These are phyloP conservation scores for Diutina ranongensis DNA, from an alignment of 1,139 yeast species.

Conservation along the genomic window DNA sequence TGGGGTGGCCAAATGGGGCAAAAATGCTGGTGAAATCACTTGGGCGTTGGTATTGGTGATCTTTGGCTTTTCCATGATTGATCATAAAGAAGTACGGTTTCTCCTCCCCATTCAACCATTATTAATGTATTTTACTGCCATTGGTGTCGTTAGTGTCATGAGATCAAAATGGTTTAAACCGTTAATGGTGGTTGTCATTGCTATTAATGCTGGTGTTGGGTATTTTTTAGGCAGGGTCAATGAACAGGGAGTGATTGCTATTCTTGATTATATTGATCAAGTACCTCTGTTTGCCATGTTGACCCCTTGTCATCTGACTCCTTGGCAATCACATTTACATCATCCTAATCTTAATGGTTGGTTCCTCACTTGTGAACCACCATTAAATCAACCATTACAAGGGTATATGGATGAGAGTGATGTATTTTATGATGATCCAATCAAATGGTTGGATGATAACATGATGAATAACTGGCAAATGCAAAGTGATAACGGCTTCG, in stretches of 20 bases:
- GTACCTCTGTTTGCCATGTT: slow-evolving; percentile 59
- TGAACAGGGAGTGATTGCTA: slow-evolving; percentile 76
- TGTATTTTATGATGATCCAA: slow-evolving; percentile 59
- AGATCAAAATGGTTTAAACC: slow-evolving; percentile 14
- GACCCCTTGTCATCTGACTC: slow-evolving; percentile 96
- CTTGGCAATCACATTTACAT: slow-evolving; percentile 84
- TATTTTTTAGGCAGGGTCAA: slow-evolving; percentile 50
- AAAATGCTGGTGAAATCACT: slow-evolving; percentile 7
- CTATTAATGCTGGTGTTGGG: slow-evolving; percentile 33
- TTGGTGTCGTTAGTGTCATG: slow-evolving; percentile 7
- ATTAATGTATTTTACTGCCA: slow-evolving; percentile 7
- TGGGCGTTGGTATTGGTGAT: slow-evolving; percentile 23
- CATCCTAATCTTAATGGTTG: slow-evolving; percentile 39
- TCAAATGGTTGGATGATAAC: slow-evolving; percentile 19
- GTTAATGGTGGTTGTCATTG: slow-evolving; percentile 1
- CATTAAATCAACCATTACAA: slow-evolving; percentile 32
- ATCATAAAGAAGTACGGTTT: slow-evolving; percentile 88
- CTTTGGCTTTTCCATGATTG: slow-evolving; percentile 46
- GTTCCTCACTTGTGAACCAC: slow-evolving; percentile 92
- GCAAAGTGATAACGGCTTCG: no score
- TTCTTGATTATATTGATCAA: slow-evolving; percentile 41
- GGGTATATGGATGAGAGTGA: slow-evolving; percentile 81
- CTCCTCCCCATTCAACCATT: slow-evolving; percentile 81
- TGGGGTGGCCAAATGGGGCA: slow-evolving; percentile 9
- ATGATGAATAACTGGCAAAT: slow-evolving; percentile 19